A percentile compares a stretch with the other conserved stretches of the same genome.
These are phyloP conservation scores for Saccharomyces hybrid DNA, from an alignment of 1,139 yeast genomes.

Conservation along the genomic window DNA sequence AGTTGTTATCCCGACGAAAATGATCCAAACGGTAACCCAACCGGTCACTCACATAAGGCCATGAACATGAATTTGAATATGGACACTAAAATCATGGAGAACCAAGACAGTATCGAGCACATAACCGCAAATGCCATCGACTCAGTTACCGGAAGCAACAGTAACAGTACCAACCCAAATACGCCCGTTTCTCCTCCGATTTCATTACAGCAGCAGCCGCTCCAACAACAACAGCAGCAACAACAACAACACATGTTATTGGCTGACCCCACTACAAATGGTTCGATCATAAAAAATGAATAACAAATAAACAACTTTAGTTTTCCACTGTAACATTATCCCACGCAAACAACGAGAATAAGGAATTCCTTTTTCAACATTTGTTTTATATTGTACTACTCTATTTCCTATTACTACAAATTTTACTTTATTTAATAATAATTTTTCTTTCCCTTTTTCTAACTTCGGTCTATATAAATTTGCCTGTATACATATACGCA, in stretches of 20 bases:
- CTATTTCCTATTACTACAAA: background rate
- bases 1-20: conserved; percentile 29
- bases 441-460: too few species aligned
- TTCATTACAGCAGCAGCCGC: background rate
- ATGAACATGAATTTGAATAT: background rate
- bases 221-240: background rate
- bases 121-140: background rate
- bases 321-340: background rate
- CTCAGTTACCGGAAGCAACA: conserved; percentile 1
- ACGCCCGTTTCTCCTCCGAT: background rate
- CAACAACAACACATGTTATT: background rate
- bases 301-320: background rate
- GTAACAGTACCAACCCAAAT: conserved; percentile 1
- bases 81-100: background rate
- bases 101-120: background rate
- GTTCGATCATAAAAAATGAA: background rate
- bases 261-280: background rate
- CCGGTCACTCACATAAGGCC: background rate
- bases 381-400: background rate
- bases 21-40: conserved; percentile 1
- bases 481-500: background rate
- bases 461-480: background rate
- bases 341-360: background rate
- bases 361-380: background rate
- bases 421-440: background rate